Conservation (phyloP, 1,139 yeast species). For the Candida smagusa region DNA sequence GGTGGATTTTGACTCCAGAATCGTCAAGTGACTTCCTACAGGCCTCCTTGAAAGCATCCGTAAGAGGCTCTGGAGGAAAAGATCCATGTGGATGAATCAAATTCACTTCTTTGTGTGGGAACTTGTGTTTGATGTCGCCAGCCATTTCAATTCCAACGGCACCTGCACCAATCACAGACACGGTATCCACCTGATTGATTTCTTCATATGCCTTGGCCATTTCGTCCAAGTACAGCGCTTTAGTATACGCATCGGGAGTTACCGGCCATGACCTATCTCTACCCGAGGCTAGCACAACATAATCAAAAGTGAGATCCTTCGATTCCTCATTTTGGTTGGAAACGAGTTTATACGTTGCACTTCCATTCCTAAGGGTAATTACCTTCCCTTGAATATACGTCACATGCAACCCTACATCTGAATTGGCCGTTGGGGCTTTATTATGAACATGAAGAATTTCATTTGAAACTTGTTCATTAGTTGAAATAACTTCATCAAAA, state of each 20-base stretch:
- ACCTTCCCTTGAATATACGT: conserved; percentile 43
- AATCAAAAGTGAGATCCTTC: conserved; percentile 38
- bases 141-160: conserved; percentile 52
- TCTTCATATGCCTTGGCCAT: conserved; percentile 29
- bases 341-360: conserved; percentile 22
- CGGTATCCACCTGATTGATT: conserved; percentile 19
- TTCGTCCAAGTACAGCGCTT: conserved; percentile 27
- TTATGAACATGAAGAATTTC: conserved; percentile 12
- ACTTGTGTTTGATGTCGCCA: conserved; percentile 39
- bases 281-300: conserved; percentile 49
- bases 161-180: conserved; percentile 47
- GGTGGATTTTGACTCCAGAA: conserved; percentile 17
- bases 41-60: conserved; percentile 27
- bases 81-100: conserved; percentile 39
- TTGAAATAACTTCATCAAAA: conserved; percentile 26
- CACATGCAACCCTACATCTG: conserved; percentile 16
- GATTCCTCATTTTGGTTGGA: conserved; percentile 3
- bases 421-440: conserved; percentile 12
- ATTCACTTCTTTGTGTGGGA: conserved; percentile 33
- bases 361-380: conserved; percentile 24
- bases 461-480: conserved; percentile 16
- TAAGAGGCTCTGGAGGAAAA: conserved; percentile 42
- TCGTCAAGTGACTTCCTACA: conserved; percentile 24
- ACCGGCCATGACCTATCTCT: conserved; percentile 54
- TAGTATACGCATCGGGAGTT: conserved; percentile 41